Evolutionary conservation across 371 early-diverging fungal genomes (phyloP).

Genomic region (Mortierella sp.): DNA sequence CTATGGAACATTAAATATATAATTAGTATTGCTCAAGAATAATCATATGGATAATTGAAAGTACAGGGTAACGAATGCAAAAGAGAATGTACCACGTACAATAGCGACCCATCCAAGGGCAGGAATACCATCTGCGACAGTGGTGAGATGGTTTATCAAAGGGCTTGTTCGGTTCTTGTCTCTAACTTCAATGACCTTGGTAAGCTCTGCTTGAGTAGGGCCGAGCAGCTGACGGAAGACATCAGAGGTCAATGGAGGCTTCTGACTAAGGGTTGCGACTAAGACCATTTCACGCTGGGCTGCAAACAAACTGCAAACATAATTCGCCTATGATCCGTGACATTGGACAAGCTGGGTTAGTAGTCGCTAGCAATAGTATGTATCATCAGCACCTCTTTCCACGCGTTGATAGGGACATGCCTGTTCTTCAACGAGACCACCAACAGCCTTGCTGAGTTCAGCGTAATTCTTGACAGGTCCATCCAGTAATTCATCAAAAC

Average conservation of each 20-base stretch:
- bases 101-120: conserved; percentile 95
- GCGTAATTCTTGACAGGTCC: conserved; percentile 67
- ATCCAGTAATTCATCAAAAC: conserved; percentile 77
- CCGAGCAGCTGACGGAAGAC: conserved; percentile 73
- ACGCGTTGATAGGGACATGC: conserved; percentile 52
- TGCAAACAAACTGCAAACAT: conserved; percentile 69
- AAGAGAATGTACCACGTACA: conserved; percentile 60
- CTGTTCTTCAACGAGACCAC: conserved; percentile 83
- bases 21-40: conserved; percentile 12
- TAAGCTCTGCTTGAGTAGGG: conserved; percentile 80
- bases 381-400: conserved; percentile 5
- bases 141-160: conserved; percentile 83
- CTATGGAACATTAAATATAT: conserved; percentile 53
- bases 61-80: neutral
- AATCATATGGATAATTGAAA: neutral
- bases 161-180: conserved; percentile 84
- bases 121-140: conserved; percentile 90
- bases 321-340: conserved; percentile 55
- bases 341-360: neutral
- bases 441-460: conserved; percentile 69
- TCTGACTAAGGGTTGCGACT: conserved; percentile 80
- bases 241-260: conserved; percentile 75
- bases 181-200: conserved; percentile 72
- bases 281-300: conserved; percentile 82
- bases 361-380: conserved; percentile 9